Conservation (phyloP, 345 rosid genomes). For the Heritiera littoralis region DNA sequence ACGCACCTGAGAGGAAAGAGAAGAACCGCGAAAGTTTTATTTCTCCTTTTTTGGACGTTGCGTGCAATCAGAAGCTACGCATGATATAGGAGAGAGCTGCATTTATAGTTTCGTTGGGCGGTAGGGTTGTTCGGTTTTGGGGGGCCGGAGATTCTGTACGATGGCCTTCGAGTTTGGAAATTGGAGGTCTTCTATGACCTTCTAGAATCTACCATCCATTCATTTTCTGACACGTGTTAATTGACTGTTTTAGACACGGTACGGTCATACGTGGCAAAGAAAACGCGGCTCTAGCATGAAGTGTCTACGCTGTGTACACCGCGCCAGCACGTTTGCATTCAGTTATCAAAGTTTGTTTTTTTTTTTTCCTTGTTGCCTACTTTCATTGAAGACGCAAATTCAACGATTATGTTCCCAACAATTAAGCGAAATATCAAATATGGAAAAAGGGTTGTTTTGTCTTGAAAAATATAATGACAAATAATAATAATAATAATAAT, state of each 20-base stretch:
- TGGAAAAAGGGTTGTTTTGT: too few relatives aligned
- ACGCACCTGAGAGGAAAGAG: constrained; percentile 26
- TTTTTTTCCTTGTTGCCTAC: too few relatives aligned
- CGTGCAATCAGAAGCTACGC: background rate
- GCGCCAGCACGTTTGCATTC: background rate
- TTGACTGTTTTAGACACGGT: background rate
- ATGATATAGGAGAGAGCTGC: background rate
- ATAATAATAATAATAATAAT: too few relatives aligned
- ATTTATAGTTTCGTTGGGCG: constrained; percentile 26
- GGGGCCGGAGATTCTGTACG: constrained; percentile 20
- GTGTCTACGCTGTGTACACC: background rate
- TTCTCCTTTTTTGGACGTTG: constrained; percentile 15
- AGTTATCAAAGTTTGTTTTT: too few relatives aligned
- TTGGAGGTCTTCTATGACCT: constrained; percentile 27
- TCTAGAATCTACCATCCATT: constrained; percentile 47
- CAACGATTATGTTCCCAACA: too few relatives aligned
- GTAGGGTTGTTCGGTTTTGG: background rate
- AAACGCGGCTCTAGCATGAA: background rate
- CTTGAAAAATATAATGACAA: too few relatives aligned
- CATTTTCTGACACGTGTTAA: constrained; percentile 35
- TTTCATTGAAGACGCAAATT: too few relatives aligned
- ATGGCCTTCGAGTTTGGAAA: background rate
- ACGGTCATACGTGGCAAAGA: background rate
- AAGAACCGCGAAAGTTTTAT: background rate
- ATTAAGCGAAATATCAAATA: too few relatives aligned